phyloP scores from a whole-genome alignment of 1,284 basidiomycete genomes.

The Cystobasidium pallidum region DNA sequence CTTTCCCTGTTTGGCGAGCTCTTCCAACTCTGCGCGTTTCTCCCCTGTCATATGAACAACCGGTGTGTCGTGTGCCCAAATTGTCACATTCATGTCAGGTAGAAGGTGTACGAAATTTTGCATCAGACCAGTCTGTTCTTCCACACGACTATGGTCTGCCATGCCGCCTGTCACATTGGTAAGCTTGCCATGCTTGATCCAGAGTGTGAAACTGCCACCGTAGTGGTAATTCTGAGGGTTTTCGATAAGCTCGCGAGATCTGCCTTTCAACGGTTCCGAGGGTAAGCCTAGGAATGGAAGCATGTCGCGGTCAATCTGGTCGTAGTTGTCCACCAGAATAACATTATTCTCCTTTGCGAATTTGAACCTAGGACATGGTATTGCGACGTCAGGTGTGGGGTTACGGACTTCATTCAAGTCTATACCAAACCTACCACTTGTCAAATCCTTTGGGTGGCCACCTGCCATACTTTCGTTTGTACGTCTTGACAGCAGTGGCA shows the following conservation, averaged over 20 bases:
- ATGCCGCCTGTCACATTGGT: constrained; percentile 47
- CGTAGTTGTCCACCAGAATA: constrained; percentile 55
- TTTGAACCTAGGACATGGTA: constrained; percentile 50
- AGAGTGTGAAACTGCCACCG: constrained; percentile 50
- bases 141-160: constrained; percentile 47
- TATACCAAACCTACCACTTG: constrained; percentile 50
- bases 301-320: constrained; percentile 54
- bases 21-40: constrained; percentile 39
- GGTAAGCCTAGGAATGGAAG: constrained; percentile 53
- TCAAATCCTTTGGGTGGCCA: constrained; percentile 55
- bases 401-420: not conserved
- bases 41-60: constrained; percentile 47
- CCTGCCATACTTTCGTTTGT: constrained; percentile 51
- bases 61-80: constrained; percentile 49
- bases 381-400: not conserved
- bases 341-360: constrained; percentile 53
- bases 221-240: constrained; percentile 49
- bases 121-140: constrained; percentile 51
- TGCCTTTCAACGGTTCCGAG: constrained; percentile 46
- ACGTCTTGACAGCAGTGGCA: constrained; percentile 52
- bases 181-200: constrained; percentile 47
- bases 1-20: constrained; percentile 31
- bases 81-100: constrained; percentile 49
- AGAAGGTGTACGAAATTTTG: constrained; percentile 43
- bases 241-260: constrained; percentile 47